Evolutionary conservation across 176 grass and related monocot genomes (phyloP), one percentile per base, ranked within the genome.

Genomic region (Areca catechu): DNA sequence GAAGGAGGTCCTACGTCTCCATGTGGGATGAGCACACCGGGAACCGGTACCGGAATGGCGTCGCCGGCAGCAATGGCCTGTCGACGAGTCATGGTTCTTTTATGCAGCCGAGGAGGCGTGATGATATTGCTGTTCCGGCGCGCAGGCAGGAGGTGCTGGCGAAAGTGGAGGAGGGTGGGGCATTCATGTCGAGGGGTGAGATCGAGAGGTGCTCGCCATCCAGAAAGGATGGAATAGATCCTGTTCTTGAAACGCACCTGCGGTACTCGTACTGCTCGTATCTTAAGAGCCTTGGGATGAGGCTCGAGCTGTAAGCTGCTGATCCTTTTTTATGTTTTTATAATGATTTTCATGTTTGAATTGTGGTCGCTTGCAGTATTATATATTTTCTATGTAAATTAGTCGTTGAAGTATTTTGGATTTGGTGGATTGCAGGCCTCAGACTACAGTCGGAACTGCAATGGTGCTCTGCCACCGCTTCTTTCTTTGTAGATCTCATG

Each of bases 401-500:
- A 43, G 10, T 43, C 1, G 34, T 14, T 12, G 6, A 43, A 43
- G 34, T 1, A 43, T 43, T 43, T 43, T 43, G 34, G 48, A 51
- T 71, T 17, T 62, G 59, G 23, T 62, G 25, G 19, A 70, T 50
- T 49, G 65, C 68, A 89, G 85, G 73, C 85, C 85, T 1, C 85
- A 80, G 51, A 80, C 64, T 16, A 89, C 85, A 16, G 50, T 80
- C 20, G 80, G 76, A 14, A 76, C 80, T 16, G 76, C 85, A 1
- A 61, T 66, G 55, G 85, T 89, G 22, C 74, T 79, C 61, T 89
- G 85, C 72, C 85, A 89, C 29, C 80, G 72, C 0, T 89, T 89
- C 73, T 89, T 83, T 50, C 75, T 89, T 24, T 68, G 62, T 37
- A 79, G 80, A 80, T 89, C 80, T 24, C 85, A 83, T 19, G 85